phyloP scores from a whole-genome alignment of 192 early-diverging fungal genomes.

The Radiomyces spectabilis region DNA sequence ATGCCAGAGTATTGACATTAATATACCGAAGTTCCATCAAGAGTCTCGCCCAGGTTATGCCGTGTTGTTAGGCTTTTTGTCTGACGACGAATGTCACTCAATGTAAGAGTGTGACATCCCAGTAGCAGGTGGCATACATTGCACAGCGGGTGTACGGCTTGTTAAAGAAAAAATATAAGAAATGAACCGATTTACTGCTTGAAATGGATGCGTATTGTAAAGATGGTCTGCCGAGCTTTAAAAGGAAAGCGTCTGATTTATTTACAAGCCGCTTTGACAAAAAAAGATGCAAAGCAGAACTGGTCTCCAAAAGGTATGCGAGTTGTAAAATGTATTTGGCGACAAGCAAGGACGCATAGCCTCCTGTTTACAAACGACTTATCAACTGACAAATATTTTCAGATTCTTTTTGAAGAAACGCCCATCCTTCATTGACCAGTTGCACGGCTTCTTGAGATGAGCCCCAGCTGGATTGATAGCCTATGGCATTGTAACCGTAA shows the following conservation, averaged over 20 bases:
- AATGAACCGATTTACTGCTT: too few relatives aligned
- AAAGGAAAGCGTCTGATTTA: not conserved
- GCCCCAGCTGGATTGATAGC: slow-evolving; percentile 59
- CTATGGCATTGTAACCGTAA: slow-evolving; percentile 53
- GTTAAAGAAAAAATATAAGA: too few relatives aligned
- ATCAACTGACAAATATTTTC: not conserved
- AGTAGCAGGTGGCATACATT: too few relatives aligned
- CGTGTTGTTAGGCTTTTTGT: too few relatives aligned
- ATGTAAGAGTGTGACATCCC: too few relatives aligned
- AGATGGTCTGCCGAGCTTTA: not conserved
- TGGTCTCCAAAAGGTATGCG: not conserved
- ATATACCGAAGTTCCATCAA: too few relatives aligned
- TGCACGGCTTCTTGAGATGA: slow-evolving; percentile 29
- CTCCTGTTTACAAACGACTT: not conserved
- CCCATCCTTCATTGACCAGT: slow-evolving; percentile 25
- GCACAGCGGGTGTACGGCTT: too few relatives aligned
- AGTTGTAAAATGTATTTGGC: too few relatives aligned
- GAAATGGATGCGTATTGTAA: not conserved
- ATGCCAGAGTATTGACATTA: too few relatives aligned
- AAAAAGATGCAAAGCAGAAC: not conserved
- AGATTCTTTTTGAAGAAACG: not conserved
- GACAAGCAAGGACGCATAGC: too few relatives aligned
- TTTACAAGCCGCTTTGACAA: not conserved
- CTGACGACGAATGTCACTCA: too few relatives aligned
- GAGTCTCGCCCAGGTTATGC: too few relatives aligned